Percentiles rank a stretch among this genome's conserved stretches.
Conservation (phyloP, 2,329 filamentous ascomycete species). For the Nannizziopsis barbatae region DNA sequence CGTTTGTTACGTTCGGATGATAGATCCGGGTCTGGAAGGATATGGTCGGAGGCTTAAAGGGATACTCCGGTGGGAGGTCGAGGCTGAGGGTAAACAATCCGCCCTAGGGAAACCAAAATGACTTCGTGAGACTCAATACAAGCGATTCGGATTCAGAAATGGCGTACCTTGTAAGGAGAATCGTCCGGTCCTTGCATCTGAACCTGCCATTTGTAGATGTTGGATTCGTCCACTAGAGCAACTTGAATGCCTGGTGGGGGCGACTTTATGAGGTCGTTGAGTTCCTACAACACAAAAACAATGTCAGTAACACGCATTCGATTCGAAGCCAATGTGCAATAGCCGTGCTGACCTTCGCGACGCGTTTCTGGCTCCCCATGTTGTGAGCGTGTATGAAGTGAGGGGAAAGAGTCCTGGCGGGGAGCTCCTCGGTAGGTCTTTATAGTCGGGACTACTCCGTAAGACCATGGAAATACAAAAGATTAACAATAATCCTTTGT, state of each 20-base stretch:
- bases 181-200: conserved; percentile 54
- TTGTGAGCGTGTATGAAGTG: not conserved
- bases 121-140: not conserved
- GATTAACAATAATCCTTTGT: no score
- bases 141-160: not conserved
- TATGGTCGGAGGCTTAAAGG: conserved; percentile 97
- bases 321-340: not conserved
- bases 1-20: conserved; percentile 89
- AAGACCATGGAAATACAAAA: no score
- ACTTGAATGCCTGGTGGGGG: conserved; percentile 49
- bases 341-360: conserved; percentile 32
- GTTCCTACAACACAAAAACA: conserved; percentile 40
- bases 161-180: conserved; percentile 53
- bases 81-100: conserved; percentile 66
- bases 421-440: not conserved
- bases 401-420: not conserved
- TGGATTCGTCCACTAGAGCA: conserved; percentile 48
- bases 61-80: conserved; percentile 83
- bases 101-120: conserved; percentile 36
- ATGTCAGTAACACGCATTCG: not conserved
- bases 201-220: conserved; percentile 59
- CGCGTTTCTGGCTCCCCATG: conserved; percentile 38
- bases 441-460: not conserved
- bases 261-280: conserved; percentile 45
- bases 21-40: conserved; percentile 98